phyloP scores from a whole-genome alignment of 192 early-diverging fungal genomes.

The Paraglomus brasilianum region DNA sequence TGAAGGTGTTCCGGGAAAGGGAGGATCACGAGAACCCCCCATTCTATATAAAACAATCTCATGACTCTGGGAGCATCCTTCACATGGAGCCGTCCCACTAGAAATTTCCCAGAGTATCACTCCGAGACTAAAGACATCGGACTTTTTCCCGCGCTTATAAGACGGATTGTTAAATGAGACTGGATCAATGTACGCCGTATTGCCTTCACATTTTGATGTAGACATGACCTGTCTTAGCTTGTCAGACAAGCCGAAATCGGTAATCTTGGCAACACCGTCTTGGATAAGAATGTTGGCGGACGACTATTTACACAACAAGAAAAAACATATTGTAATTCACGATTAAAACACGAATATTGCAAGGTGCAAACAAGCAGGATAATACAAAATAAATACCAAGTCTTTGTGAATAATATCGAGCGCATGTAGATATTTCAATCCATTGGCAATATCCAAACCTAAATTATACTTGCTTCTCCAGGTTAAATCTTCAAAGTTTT shows the following conservation, averaged over 20 bases:
- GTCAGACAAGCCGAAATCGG: constrained; percentile 19
- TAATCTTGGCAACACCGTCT: neutral
- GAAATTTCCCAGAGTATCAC: no score
- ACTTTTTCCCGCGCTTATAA: no score
- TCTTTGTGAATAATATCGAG: constrained; percentile 17
- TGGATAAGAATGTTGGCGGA: constrained; percentile 17
- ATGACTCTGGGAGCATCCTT: no score
- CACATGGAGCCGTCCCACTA: no score
- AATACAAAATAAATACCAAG: constrained; percentile 3
- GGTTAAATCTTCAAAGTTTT: neutral
- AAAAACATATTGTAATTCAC: neutral
- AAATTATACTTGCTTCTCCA: constrained; percentile 2
- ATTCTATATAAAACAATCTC: no score
- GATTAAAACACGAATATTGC: neutral
- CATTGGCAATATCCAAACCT: neutral
- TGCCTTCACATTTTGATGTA: neutral
- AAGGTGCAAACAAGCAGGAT: neutral
- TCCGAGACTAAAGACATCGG: no score
- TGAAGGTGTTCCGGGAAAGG: no score
- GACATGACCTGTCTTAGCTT: neutral
- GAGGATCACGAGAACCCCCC: no score
- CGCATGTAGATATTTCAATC: neutral
- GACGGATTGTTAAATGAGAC: no score
- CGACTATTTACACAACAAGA: neutral
- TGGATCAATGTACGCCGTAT: constrained; percentile 19